Evolutionary conservation across 2,329 filamentous ascomycete species (phyloP), one percentile per base, ranked within the genome.

Genomic region (Pseudogymnoascus sp.): DNA sequence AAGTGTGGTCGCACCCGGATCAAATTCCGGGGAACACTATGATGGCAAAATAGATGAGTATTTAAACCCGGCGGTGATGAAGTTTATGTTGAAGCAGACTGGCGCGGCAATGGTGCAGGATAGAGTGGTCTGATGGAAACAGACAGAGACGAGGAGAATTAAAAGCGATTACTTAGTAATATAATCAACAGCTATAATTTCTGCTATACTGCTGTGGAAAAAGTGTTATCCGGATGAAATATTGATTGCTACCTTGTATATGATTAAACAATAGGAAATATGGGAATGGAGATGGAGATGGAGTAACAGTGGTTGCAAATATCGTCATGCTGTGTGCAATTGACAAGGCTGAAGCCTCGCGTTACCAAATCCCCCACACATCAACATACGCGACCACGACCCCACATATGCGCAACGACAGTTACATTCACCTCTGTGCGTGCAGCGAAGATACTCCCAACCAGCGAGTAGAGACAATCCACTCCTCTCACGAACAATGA

Each of bases 401-500:
- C 48, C 48, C 48, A 55, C 48, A 55, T 33, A 27, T 55, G 48
- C 27, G 45, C 45, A 55, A 21, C 48, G 15, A 55, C 48, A 13
- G 9, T 33, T 33, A 21, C 29, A 55, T 21, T 55, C 29, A 15
- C n/a, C n/a, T 21, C 27, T 35, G 9, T 21, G n/a, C 10, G 35
- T 29, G 35, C 48, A 12, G 27, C 29, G 29, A 33, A 18, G 29
- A 33, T 12, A 33, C 48, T 55, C 29, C 48, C 29, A 33, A 55
- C 29, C 27, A 7, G 3, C 2, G 10, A 33, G 29, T 21, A 15
- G 48, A 33, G 48, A 18, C 48, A 21, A 21, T 55, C 1, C n/a
- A 55, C 5, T 55, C n/a, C 7, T 21, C 15, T 35, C 27, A 55
- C 21, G 25, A 45, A 60, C 36, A 4, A 69, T 68, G 67, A 35